Evolutionary conservation across 495 filamentous ascomycete species (phyloP), one percentile per base, ranked within the genome.

Genomic region (Tuber brumale): DNA sequence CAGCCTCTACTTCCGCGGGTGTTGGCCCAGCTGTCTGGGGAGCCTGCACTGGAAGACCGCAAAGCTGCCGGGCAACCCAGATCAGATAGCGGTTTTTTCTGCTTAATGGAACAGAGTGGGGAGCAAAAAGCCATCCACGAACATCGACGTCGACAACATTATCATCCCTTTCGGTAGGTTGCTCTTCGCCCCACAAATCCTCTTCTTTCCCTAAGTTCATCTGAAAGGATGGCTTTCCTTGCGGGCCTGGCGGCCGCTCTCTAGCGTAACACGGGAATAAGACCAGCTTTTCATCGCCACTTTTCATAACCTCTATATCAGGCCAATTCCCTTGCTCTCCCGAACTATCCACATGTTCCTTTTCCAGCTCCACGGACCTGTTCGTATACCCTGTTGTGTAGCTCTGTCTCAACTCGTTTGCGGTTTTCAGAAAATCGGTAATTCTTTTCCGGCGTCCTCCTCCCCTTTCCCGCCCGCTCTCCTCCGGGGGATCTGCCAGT

Each of bases 141-240:
- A 98, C 92, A 84, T 99, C 95, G 4, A 97, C 93, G 83, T 96
- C 94, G 5, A 97, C 93, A 23, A 97, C 85, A 19, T 93, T 92
- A 81, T 91, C 91, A 74, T 93, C 91, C 69, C 93, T 90, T 82
- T 94, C 90, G 43, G 89, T 85, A 74, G 87, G 86, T 27, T 91
- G 87, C 91, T 91, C 94, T 80, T 92, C 88, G 43, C 88, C 84
- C 51, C 85, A 86, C 87, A 92, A 92, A 81, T 91, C 93, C 72
- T 91, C 89, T 27, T 88, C 87, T 77, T 91, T 89, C 19, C 85
- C 85, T 70, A 5, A 18, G 16, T 79, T 70, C 48, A 73, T 74
- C 61, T 81, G 74, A 44, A 78, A 83, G 74, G 82, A 75, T 79
- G 27, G 14, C 27, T 80, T 80, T 81, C 70, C 74, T 35, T 45